phyloP scores from a whole-genome alignment of 2,329 filamentous ascomycete genomes.

The Polytolypa hystricis region DNA sequence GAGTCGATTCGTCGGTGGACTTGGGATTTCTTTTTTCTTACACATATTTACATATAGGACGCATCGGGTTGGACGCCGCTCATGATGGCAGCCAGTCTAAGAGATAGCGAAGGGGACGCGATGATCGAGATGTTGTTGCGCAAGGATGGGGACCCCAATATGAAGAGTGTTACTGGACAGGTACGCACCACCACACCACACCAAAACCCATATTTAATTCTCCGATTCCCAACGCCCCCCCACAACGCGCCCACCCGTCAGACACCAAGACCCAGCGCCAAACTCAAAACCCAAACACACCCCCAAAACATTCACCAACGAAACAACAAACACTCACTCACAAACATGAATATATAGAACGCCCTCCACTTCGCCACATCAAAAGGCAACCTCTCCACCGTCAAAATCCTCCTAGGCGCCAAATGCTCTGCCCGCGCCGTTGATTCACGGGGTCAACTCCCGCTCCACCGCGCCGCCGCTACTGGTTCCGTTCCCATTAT shows the following conservation, averaged over 20 bases:
- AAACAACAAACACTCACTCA: conserved; percentile 4
- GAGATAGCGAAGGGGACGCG: conserved; percentile 34
- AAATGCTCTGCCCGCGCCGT: conserved; percentile 70
- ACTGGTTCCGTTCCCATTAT: conserved; percentile 83
- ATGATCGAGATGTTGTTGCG: conserved; percentile 35
- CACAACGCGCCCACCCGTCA: neutral
- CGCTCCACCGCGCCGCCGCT: conserved; percentile 84
- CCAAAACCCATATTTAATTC: neutral
- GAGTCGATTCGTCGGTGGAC: too few species aligned
- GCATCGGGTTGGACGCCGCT: conserved; percentile 40
- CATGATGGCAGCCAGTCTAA: conserved; percentile 40
- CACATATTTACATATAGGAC: conserved; percentile 22
- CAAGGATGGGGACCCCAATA: conserved; percentile 37
- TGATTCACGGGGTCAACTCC: conserved; percentile 78
- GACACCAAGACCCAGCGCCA: neutral
- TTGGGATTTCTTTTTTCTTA: too few species aligned
- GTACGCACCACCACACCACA: conserved; percentile 15
- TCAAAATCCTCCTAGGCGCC: conserved; percentile 61
- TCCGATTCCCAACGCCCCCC: neutral
- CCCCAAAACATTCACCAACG: too few species aligned
- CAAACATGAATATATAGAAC: conserved; percentile 43
- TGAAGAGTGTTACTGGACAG: conserved; percentile 33
- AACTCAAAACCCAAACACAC: too few species aligned
- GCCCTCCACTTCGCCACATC: conserved; percentile 85
- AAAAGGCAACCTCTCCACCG: conserved; percentile 75